Conservation (phyloP, 495 filamentous ascomycete species). For the Terfezia boudieri region DNA sequence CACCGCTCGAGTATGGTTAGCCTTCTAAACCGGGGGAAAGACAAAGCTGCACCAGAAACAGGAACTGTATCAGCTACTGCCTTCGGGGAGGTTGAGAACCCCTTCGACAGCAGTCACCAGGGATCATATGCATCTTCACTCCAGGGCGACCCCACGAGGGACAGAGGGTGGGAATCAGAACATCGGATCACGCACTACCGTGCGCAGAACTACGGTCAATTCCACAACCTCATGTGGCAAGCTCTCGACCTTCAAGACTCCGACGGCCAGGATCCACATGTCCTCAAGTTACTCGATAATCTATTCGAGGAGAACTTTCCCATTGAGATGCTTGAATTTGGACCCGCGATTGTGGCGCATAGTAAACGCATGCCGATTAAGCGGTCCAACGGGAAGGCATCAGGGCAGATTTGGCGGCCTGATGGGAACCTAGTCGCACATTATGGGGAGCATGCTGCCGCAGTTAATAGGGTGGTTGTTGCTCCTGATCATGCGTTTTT, state of each 20-base stretch:
- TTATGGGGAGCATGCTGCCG: conserved; percentile 65
- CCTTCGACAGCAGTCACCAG: conserved; percentile 19
- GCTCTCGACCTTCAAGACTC: conserved; percentile 4
- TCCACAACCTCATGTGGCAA: conserved; percentile 7
- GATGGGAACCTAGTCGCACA: conserved; percentile 63
- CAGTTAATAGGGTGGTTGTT: conserved; percentile 60
- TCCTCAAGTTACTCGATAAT: conserved; percentile 64
- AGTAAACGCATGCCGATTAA: conserved; percentile 39
- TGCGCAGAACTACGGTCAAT: conserved; percentile 16
- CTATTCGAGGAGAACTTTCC: conserved; percentile 85
- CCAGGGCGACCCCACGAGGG: conserved; percentile 6
- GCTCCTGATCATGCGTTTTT: conserved; percentile 92
- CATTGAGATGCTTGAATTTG: conserved; percentile 52
- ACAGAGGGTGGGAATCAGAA: neutral
- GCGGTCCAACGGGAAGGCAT: conserved; percentile 26
- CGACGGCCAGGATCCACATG: conserved; percentile 60
- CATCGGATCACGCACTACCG: conserved; percentile 2
- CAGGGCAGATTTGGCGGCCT: conserved; percentile 45
- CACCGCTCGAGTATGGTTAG: conserved; percentile 64
- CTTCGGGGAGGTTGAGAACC: conserved; percentile 66
- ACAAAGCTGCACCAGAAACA: conserved; percentile 71
- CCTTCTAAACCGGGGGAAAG: conserved; percentile 48
- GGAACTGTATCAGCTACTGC: conserved; percentile 58
- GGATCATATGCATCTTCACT: neutral
- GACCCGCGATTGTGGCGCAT: conserved; percentile 57